Evolutionary conservation across 2,329 filamentous ascomycete species (phyloP).

Genomic region (Neoascochyta sp.): DNA sequence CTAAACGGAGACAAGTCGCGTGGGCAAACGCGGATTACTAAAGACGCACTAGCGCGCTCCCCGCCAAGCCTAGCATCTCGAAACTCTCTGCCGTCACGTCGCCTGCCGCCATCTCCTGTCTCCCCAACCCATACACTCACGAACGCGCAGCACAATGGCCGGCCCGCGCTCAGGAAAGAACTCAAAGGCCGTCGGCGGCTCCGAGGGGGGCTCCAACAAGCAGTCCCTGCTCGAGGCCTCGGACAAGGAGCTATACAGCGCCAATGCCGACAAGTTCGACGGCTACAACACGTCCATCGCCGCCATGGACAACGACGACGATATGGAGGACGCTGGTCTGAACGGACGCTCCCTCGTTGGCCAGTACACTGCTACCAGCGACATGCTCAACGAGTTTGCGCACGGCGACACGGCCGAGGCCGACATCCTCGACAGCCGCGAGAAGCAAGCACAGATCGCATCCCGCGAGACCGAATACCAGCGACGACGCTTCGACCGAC

Average conservation of each 20-base stretch:
- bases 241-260: constrained; percentile 79
- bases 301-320: constrained; percentile 71
- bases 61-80: too few species aligned
- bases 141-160: constrained; percentile 32
- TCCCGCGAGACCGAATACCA: constrained; percentile 97
- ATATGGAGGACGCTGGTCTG: constrained; percentile 66
- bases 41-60: too few species aligned
- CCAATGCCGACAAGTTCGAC: constrained; percentile 70
- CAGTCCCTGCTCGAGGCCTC: constrained; percentile 85
- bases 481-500: constrained; percentile 84
- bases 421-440: constrained; percentile 78
- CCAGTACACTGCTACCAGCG: constrained; percentile 90
- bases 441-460: constrained; percentile 85
- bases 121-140: constrained; percentile 10
- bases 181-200: constrained; percentile 73
- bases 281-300: constrained; percentile 91
- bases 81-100: constrained; percentile 17
- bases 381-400: constrained; percentile 92
- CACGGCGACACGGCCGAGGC: constrained; percentile 87
- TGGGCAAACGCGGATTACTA: too few species aligned
- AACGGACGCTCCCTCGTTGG: constrained; percentile 75
- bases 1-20: too few species aligned
- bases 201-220: constrained; percentile 79
- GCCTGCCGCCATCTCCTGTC: constrained; percentile 9
- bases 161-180: constrained; percentile 57